Base-by-base conservation (phyloP, 163 green algal species). In the Trebouxia gelatinosa region DNA sequence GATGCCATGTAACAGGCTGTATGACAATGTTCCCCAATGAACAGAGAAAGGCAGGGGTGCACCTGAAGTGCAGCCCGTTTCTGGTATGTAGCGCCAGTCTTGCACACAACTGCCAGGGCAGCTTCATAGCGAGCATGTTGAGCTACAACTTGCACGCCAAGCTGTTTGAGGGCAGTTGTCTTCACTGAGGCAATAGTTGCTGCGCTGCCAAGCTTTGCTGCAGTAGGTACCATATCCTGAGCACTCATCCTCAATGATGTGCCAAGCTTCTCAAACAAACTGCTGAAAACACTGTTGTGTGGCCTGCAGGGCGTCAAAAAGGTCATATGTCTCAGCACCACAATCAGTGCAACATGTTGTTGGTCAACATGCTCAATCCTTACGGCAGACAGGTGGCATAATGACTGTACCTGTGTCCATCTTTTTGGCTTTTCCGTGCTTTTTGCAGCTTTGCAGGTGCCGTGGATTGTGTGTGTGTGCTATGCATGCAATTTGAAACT, bases 151-250 rank as follows among this genome's bases (percentile, higher is more conserved):
- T 81, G 64, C 7, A 40, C 17, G 4, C 82, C 88, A 48, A 95
- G 86, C 74, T 84, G 85, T n/a, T 79, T 78, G 62, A 87, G 66
- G 43, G 79, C 29, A 19, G 78, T 78, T 1, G 62, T 78, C 46
- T 80, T 70, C n/a, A 86, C 43, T 34, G 88, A 85, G 0, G 32
- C 66, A 1, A 94, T 58, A 1, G 87, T 86, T 6, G 88, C 51
- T 13, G 83, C 86, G 31, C 86, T 84, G 39, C 80, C 85, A 26
- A 96, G 67, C 82, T 93, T 91, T 9, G 84, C 59, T 43, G 89
- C 48, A 4, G 86, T 84, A 0, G 90, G 89, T 61, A 89, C 58
- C 65, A 94, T 77, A 43, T 95, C 91, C 37, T 88, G 81, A 6
- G 85, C 62, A 5, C 87, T 90, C 76, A 94, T 81, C 40, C 48